Base-by-base conservation (phyloP, 2,329 filamentous ascomycete genomes). In the Diaporthe longicolla region DNA sequence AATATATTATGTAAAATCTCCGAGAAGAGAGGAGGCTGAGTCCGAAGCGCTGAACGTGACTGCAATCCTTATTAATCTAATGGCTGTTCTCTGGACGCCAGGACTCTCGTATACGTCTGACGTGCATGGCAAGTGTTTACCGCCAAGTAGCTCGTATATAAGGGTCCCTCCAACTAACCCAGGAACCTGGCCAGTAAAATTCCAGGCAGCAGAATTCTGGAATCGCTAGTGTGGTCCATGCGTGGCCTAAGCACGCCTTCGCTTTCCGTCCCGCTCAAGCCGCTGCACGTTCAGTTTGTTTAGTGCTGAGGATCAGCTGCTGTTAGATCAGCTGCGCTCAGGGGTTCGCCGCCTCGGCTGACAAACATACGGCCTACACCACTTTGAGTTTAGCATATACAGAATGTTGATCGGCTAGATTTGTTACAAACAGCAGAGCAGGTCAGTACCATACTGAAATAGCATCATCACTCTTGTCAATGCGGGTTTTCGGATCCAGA, bases 91-190 rank as follows among this genome's bases (percentile, higher is more conserved):
- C 21, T 50, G 21, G 21, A 37, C 63, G 29, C 13, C 29, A 37
- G 45, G 63, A n/a, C 29, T 35, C 43, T 66, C 63, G 63, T 66
- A 52, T 66, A 66, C 1, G 21, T 52, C 63, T 66, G 29, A 66
- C 63, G 21, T 66, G 63, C 63, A 66, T 66, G 29, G 19, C 45
- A 52, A 29, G 63, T 37, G 63, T 54, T 54, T 19, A 54, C 63
- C 45, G 45, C 48, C 29, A 68, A 54, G 32, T 13, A 11, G 32
- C 13, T 50, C 45, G 63, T 40, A n/a, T 32, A 37, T 50, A 15
- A 66, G 15, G 15, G 13, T 1, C 40, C 40, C 40, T 19, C 3
- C 24, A 26, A 32, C 45, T n/a, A 19, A 21, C n/a, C 24, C 15
- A 40, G 61, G 48, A 21, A 15, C 48, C 45, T 7, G 32, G 10